Percentiles rank a stretch among this genome's conserved stretches.
phyloP scores from a whole-genome alignment of 148 eudicot genomes.

The Rhododendron ovatum region DNA sequence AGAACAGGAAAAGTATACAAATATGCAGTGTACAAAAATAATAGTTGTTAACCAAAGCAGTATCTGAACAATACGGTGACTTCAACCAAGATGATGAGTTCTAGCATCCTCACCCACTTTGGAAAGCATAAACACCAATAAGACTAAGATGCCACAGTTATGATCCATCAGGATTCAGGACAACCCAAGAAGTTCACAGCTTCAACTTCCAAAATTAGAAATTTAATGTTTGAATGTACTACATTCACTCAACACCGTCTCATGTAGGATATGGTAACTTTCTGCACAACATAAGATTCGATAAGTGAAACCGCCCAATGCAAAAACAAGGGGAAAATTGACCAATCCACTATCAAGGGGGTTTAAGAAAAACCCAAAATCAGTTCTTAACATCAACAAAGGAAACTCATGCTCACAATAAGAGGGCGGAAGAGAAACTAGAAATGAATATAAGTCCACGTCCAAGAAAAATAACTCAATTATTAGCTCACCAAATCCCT shows the following conservation, averaged over 20 bases:
- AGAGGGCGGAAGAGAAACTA: neutral
- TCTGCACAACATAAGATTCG: neutral
- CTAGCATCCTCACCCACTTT: neutral
- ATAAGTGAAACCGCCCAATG: neutral
- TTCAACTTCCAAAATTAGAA: neutral
- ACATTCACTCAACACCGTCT: neutral
- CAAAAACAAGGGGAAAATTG: neutral
- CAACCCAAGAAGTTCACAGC: neutral
- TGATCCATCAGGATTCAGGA: neutral
- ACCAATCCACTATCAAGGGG: neutral
- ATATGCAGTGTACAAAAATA: neutral
- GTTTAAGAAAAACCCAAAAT: neutral
- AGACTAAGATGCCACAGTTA: neutral
- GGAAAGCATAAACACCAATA: neutral
- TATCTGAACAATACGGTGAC: neutral
- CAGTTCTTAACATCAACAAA: neutral
- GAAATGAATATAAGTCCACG: neutral
- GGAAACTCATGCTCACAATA: neutral
- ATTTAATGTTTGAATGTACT: neutral
- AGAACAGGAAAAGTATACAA: neutral
- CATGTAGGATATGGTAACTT: neutral
- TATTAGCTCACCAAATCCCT: conserved; percentile 51
- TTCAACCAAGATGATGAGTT: neutral
- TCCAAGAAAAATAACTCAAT: neutral
- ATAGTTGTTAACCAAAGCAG: neutral